Evolutionary conservation across 441 rosid species (phyloP).

Genomic region (Gossypium davidsonii): DNA sequence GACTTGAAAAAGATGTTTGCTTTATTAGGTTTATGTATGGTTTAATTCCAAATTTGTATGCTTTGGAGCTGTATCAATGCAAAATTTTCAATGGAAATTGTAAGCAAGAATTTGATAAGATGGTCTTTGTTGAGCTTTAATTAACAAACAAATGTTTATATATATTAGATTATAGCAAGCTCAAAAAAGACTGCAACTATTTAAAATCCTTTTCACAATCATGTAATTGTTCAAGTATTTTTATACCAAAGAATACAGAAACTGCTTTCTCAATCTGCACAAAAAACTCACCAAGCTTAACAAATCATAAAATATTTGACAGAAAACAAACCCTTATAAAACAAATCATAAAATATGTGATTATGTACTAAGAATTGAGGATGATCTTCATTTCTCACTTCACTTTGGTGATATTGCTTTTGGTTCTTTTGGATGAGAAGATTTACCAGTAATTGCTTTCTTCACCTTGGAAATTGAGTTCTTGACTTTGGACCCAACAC

Average conservation of each 20-base stretch:
- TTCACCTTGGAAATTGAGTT: conserved; percentile 86
- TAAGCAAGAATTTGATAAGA: not conserved
- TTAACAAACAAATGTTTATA: not conserved
- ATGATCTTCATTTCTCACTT: conserved; percentile 6
- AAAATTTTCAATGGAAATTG: not conserved
- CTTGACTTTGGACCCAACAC: conserved; percentile 86
- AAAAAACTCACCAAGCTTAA: not conserved
- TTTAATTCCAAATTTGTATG: not conserved
- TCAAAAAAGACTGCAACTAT: not conserved
- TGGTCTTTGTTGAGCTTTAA: not conserved
- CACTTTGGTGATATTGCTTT: conserved; percentile 52
- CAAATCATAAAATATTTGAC: not conserved
- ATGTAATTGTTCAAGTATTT: not conserved
- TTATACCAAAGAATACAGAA: not conserved
- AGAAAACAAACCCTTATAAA: not conserved
- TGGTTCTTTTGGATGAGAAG: conserved; percentile 44
- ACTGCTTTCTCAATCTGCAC: conserved; percentile 10
- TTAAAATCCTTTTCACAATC: not conserved
- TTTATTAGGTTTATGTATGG: not conserved
- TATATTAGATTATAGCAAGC: not conserved
- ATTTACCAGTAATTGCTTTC: conserved; percentile 81
- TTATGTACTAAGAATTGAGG: not conserved
- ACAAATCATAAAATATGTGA: not conserved
- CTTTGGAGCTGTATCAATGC: not conserved
- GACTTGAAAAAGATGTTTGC: not conserved